phyloP scores from a whole-genome alignment of 805 yeast species.

The Teunomyces tritomae region DNA sequence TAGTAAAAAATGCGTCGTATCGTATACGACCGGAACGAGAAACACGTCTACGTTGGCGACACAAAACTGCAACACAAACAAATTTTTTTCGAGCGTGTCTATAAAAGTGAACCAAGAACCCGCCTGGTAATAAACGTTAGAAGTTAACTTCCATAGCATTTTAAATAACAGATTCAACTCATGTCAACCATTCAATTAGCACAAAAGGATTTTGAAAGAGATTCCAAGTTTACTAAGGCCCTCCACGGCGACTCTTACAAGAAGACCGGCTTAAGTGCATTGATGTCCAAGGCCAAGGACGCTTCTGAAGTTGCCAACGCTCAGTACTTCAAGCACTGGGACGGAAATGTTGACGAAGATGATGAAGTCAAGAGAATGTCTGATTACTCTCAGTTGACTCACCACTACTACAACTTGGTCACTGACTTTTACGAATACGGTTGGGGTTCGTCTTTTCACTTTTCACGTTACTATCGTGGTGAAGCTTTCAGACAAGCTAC shows the following conservation, averaged over 20 bases:
- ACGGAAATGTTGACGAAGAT: constrained; percentile 73
- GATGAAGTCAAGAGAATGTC: constrained; percentile 73
- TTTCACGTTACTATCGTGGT: constrained; percentile 88
- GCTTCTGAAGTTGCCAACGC: constrained; percentile 79
- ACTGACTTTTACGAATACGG: constrained; percentile 99
- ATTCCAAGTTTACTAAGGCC: constrained; percentile 75
- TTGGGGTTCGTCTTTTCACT: constrained; percentile 98
- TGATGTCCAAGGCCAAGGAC: constrained; percentile 69
- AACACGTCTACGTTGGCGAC: not conserved
- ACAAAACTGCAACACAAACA: constrained; percentile 1
- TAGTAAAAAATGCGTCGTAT: not conserved
- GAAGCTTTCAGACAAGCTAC: constrained; percentile 92
- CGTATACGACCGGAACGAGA: constrained; percentile 3
- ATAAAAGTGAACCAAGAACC: constrained; percentile 3
- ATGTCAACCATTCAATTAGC: constrained; percentile 14
- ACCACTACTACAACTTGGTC: constrained; percentile 93
- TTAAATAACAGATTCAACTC: constrained; percentile 7
- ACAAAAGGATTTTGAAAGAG: constrained; percentile 54
- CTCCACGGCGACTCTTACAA: constrained; percentile 78
- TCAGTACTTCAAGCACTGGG: constrained; percentile 97
- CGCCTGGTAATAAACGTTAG: not conserved
- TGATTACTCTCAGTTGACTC: constrained; percentile 88
- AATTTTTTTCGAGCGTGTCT: constrained; percentile 2
- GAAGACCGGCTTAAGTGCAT: constrained; percentile 72
- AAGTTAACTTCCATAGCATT: constrained; percentile 1